phyloP scores from a whole-genome alignment of 768 basidiomycete species.

The Phanerochaete sordida region DNA sequence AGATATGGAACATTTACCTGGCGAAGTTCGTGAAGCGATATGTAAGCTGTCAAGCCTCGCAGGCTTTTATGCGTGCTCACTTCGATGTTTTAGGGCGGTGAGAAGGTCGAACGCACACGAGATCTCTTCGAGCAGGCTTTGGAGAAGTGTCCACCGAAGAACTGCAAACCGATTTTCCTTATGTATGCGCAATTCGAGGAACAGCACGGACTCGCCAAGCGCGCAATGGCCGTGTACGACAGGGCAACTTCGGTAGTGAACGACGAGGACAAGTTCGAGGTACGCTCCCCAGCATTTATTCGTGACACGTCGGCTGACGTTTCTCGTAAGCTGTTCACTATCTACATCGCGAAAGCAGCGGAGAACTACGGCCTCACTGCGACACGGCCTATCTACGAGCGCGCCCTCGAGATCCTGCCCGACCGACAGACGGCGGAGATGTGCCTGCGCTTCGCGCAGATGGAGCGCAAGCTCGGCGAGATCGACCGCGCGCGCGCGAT shows the following conservation, averaged over 20 bases:
- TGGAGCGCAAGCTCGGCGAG: constrained; percentile 97
- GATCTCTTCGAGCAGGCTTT: constrained; percentile 98
- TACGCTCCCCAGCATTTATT: constrained; percentile 30
- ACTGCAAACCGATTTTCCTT: constrained; percentile 90
- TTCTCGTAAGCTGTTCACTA: constrained; percentile 76
- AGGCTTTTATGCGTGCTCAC: not conserved
- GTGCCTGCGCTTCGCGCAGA: constrained; percentile 92
- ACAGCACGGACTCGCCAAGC: constrained; percentile 91
- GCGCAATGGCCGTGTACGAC: constrained; percentile 94
- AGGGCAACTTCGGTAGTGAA: constrained; percentile 84
- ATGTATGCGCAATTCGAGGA: constrained; percentile 98
- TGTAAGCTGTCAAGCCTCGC: constrained; percentile 42
- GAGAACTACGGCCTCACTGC: constrained; percentile 95
- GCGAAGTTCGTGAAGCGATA: constrained; percentile 97
- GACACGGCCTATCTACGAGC: constrained; percentile 94
- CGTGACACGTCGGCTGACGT: not conserved
- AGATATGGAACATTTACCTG: constrained; percentile 98
- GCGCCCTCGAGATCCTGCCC: constrained; percentile 89
- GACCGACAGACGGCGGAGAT: constrained; percentile 95
- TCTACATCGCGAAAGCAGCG: constrained; percentile 97
- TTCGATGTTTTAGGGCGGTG: constrained; percentile 60
- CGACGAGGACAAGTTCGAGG: constrained; percentile 94
- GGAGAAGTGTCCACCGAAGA: constrained; percentile 93
- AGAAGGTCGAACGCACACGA: constrained; percentile 92
- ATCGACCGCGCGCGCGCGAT: constrained; percentile 96